These are phyloP conservation scores for Diaporthe velutina DNA, from an alignment of 2,329 filamentous ascomycete species.

Conservation along the genomic window DNA sequence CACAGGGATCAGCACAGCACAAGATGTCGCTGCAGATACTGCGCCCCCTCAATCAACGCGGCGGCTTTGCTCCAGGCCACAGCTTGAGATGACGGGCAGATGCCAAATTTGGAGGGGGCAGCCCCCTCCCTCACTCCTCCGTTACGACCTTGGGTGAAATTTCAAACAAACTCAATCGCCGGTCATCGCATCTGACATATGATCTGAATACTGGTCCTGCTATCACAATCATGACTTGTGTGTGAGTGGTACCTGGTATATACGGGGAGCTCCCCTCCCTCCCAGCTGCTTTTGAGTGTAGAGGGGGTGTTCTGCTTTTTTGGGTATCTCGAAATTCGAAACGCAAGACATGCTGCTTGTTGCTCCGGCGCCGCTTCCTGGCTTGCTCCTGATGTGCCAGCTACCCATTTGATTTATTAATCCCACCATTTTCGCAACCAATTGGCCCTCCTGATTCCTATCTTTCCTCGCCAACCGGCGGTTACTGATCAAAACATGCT, in stretches of 20 bases:
- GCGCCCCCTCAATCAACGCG: background rate
- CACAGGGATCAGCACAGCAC: background rate
- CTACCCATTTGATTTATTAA: background rate
- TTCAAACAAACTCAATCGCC: constrained; percentile 33
- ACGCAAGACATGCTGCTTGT: constrained; percentile 18
- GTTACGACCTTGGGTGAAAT: constrained; percentile 12
- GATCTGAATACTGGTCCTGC: background rate
- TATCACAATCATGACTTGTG: background rate
- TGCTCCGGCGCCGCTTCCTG: background rate
- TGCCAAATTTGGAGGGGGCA: background rate
- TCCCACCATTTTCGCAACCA: background rate
- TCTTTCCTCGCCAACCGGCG: background rate
- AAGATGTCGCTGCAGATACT: background rate
- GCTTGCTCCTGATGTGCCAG: constrained; percentile 1
- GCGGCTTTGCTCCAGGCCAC: background rate
- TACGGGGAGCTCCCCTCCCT: background rate
- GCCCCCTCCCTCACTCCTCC: background rate
- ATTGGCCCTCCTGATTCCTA: background rate
- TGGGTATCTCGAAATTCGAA: constrained; percentile 25
- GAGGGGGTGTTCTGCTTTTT: background rate
- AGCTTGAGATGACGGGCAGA: constrained; percentile 2
- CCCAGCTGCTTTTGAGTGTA: background rate
- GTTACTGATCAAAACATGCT: background rate
- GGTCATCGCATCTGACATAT: constrained; percentile 20
- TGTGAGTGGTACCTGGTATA: background rate